These are phyloP conservation scores for Setaria italica DNA, from an alignment of 202 grass and related monocot species.

Conservation along the genomic window DNA sequence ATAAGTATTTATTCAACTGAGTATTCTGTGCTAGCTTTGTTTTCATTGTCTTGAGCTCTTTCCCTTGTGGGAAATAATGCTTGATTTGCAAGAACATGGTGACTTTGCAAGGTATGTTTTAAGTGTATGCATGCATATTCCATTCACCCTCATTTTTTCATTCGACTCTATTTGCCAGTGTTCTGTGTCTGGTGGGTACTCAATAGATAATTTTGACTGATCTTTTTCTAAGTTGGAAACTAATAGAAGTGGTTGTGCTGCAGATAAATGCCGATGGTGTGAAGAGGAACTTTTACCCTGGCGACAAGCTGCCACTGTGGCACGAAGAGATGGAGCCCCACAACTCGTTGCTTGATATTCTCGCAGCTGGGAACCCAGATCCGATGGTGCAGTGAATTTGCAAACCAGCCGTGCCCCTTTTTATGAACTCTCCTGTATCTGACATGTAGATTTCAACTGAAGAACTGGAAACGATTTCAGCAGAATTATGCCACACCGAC, in stretches of 20 bases:
- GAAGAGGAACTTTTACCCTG: conserved; percentile 74
- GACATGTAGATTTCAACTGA: conserved; percentile 36
- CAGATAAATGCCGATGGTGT: conserved; percentile 82
- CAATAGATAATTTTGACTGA: background rate
- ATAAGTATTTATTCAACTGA: background rate
- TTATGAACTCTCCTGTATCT: conserved; percentile 32
- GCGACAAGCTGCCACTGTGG: conserved; percentile 77
- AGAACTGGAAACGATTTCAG: background rate
- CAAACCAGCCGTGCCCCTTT: background rate
- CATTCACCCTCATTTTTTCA: background rate
- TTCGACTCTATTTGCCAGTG: background rate
- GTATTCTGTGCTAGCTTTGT: background rate
- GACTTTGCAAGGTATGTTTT: background rate
- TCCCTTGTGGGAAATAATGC: background rate
- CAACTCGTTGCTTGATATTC: conserved; percentile 82
- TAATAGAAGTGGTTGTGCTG: conserved; percentile 4
- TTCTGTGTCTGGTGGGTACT: background rate
- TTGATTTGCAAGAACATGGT: background rate
- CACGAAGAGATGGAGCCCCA: conserved; percentile 85
- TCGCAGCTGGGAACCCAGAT: conserved; percentile 66
- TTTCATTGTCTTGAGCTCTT: background rate
- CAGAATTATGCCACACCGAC: background rate
- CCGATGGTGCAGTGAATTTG: conserved; percentile 72
- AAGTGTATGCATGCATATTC: background rate
- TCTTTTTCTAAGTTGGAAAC: background rate